Conservation (phyloP, 768 basidiomycete genomes). For the Lactifluus subvellereus region DNA sequence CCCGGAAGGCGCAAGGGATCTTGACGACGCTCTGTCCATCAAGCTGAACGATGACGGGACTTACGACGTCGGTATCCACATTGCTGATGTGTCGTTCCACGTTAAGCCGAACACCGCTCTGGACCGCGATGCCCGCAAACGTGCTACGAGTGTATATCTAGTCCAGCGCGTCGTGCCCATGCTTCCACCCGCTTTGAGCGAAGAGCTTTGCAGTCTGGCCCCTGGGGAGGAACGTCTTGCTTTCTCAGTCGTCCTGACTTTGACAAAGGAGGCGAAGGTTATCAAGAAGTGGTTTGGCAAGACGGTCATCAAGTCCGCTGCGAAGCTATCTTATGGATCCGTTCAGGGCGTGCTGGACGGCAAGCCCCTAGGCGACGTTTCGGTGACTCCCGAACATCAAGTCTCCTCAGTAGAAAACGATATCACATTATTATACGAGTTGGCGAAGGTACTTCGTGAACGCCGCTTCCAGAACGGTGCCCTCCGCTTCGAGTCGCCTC, state of each 20-base stretch:
- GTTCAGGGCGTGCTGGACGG: conserved; percentile 83
- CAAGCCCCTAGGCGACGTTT: conserved; percentile 45
- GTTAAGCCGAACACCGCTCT: conserved; percentile 93
- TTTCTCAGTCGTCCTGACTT: conserved; percentile 84
- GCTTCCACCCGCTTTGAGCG: conserved; percentile 90
- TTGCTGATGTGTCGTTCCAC: conserved; percentile 95
- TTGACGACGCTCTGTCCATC: conserved; percentile 93
- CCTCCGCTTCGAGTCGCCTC: conserved; percentile 61
- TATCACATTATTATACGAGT: conserved; percentile 56
- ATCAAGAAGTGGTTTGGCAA: conserved; percentile 90
- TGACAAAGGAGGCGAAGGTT: conserved; percentile 76
- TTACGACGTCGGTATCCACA: conserved; percentile 89
- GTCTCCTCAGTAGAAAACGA: conserved; percentile 65
- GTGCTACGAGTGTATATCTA: conserved; percentile 95
- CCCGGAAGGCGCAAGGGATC: conserved; percentile 80
- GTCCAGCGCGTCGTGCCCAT: conserved; percentile 95
- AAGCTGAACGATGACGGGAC: conserved; percentile 87
- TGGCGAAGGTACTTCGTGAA: conserved; percentile 68
- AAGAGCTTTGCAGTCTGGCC: conserved; percentile 86
- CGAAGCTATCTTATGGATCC: conserved; percentile 76
- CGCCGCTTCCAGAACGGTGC: conserved; percentile 78
- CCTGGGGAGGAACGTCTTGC: conserved; percentile 87
- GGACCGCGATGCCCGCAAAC: conserved; percentile 95
- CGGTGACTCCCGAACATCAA: conserved; percentile 53
- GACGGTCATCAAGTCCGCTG: conserved; percentile 85